Conservation (phyloP, 352 stramenopile genomes). For the Chrysophaeum taylorii region DNA sequence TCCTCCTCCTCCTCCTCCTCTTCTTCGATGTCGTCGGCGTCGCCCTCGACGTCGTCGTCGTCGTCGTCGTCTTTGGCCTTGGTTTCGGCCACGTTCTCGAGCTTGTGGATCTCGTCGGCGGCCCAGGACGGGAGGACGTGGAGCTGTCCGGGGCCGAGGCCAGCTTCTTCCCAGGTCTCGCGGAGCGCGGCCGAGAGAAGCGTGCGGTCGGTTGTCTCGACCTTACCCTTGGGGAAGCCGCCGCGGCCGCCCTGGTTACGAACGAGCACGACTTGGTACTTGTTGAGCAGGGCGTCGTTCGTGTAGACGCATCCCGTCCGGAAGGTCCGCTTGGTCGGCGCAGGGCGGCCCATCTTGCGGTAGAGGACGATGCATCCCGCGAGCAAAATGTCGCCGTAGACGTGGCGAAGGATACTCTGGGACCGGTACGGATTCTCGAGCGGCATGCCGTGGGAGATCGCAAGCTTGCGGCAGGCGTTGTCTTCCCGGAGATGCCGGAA, state of each 20-base stretch:
- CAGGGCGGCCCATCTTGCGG: background rate
- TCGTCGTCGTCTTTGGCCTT: conserved; percentile 1
- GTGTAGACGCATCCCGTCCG: background rate
- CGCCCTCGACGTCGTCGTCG: background rate
- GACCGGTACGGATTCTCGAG: conserved; percentile 14
- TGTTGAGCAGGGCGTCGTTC: background rate
- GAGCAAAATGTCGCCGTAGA: conserved; percentile 3
- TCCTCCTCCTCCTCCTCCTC: background rate
- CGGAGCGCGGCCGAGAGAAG: background rate
- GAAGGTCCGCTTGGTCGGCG: background rate
- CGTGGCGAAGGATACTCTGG: background rate
- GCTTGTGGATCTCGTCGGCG: too few species aligned
- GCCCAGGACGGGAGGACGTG: background rate
- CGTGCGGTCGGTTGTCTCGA: background rate
- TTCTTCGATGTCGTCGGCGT: background rate
- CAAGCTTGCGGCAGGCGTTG: conserved; percentile 5
- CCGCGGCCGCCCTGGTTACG: too few species aligned
- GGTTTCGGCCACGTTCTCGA: background rate
- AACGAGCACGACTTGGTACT: background rate
- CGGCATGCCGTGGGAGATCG: conserved; percentile 4
- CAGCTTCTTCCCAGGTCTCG: conserved; percentile 13
- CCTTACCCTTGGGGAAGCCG: conserved; percentile 12
- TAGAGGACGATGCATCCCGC: conserved; percentile 9
- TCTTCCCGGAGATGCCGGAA: background rate
- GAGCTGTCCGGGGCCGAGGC: background rate